These are phyloP conservation scores for Neoascochyta sp. DNA, from an alignment of 2,329 filamentous ascomycete species.

Conservation along the genomic window DNA sequence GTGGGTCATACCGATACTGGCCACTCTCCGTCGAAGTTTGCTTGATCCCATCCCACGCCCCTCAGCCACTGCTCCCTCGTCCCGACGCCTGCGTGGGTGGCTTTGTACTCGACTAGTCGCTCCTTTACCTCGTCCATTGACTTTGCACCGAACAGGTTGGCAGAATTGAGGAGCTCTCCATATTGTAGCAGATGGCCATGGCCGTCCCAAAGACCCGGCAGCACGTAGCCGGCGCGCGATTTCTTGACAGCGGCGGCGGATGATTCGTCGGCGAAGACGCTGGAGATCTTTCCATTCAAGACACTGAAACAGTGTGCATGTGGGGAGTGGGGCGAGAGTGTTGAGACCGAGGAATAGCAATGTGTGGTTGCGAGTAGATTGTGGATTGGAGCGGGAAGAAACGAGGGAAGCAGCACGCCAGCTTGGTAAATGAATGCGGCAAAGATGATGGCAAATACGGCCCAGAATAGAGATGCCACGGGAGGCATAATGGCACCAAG, in stretches of 20 bases:
- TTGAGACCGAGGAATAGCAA: constrained; percentile 48
- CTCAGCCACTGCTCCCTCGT: constrained; percentile 58
- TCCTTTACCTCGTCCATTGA: constrained; percentile 54
- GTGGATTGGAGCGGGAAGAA: constrained; percentile 14
- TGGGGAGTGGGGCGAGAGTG: constrained; percentile 39
- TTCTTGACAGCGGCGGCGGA: constrained; percentile 33
- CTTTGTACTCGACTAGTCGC: constrained; percentile 53
- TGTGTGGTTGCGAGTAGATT: constrained; percentile 30
- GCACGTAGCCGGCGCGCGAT: constrained; percentile 50
- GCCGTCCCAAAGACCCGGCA: constrained; percentile 68
- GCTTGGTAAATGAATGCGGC: constrained; percentile 29
- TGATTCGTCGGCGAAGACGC: constrained; percentile 43
- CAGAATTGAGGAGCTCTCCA: constrained; percentile 64
- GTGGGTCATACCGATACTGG: constrained; percentile 58
- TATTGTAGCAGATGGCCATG: constrained; percentile 66
- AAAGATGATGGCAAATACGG: constrained; percentile 24
- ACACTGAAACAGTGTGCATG: constrained; percentile 55
- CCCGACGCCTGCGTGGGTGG: constrained; percentile 50
- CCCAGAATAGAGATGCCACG: constrained; percentile 17
- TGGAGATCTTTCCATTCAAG: constrained; percentile 49
- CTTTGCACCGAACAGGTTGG: constrained; percentile 59
- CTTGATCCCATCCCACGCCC: constrained; percentile 70
- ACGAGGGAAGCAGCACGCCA: constrained; percentile 15
- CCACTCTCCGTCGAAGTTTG: constrained; percentile 58
- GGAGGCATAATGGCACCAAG: constrained; percentile 16